These are phyloP conservation scores for Cyclotella distinguenda DNA, from an alignment of 108 stramenopile species.

Conservation along the genomic window DNA sequence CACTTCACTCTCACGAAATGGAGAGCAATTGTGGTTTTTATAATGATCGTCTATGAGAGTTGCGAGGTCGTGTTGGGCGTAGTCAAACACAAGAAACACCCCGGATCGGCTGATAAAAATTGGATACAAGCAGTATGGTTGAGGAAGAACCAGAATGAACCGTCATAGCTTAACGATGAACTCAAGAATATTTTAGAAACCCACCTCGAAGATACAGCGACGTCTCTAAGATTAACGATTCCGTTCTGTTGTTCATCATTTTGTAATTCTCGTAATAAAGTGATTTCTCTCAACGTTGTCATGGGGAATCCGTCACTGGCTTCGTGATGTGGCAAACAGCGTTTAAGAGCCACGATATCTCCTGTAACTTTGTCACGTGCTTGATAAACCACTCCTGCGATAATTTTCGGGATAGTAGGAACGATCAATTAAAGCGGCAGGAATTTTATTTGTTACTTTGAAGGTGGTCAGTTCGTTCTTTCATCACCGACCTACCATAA, in stretches of 20 bases:
- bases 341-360: conserved; percentile 72
- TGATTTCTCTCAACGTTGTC: conserved; percentile 81
- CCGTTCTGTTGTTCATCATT: conserved; percentile 50
- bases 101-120: conserved; percentile 37
- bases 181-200: conserved; percentile 5
- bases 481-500: conserved; percentile 64
- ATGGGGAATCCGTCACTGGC: conserved; percentile 82
- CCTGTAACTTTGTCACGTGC: conserved; percentile 68
- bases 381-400: conserved; percentile 83
- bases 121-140: background rate
- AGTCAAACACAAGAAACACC: conserved; percentile 86
- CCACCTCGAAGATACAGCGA: conserved; percentile 65
- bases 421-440: background rate
- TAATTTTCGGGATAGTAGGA: background rate
- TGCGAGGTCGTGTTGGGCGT: conserved; percentile 70
- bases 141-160: background rate
- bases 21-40: conserved; percentile 37
- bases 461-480: background rate
- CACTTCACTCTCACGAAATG: conserved; percentile 62
- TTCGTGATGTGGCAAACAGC: conserved; percentile 82
- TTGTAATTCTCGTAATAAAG: conserved; percentile 50
- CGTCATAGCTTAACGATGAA: no score
- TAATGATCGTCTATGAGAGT: conserved; percentile 63
- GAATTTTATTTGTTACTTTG: background rate
- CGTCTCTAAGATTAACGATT: conserved; percentile 59